Conservation (phyloP, 805 yeast species). For the Metschnikowia orientalis region DNA sequence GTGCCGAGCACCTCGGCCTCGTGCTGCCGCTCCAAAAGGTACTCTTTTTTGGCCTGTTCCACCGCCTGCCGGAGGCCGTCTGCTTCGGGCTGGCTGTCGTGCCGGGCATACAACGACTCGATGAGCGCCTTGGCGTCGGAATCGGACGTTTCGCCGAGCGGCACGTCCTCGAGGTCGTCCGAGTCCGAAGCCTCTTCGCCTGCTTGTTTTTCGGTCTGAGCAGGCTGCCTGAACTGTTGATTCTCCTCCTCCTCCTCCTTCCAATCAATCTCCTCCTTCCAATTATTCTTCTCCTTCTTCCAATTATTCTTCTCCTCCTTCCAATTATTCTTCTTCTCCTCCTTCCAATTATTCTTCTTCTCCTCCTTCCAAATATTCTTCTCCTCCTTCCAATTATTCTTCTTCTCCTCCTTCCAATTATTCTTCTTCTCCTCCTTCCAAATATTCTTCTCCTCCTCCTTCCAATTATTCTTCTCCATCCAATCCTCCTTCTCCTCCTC, state of each 20-base stretch:
- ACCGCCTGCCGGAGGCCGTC: conserved; percentile 45
- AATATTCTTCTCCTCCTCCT: neutral
- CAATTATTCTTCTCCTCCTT: conserved; percentile 52
- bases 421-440: conserved; percentile 2
- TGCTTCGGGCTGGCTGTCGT: conserved; percentile 18
- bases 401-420: too few species aligned
- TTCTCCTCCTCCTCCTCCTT: conserved; percentile 2
- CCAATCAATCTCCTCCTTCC: neutral
- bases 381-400: conserved; percentile 41
- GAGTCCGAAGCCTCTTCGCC: conserved; percentile 16
- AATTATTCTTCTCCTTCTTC: conserved; percentile 15
- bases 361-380: neutral
- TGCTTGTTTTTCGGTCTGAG: neutral
- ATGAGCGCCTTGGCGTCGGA: conserved; percentile 33
- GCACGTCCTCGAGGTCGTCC: conserved; percentile 24
- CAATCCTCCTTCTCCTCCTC: conserved; percentile 16
- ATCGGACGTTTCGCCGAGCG: conserved; percentile 13
- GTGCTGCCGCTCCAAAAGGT: conserved; percentile 11
- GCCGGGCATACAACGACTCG: conserved; percentile 34
- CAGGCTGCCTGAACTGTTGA: too few species aligned
- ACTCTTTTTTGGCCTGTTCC: conserved; percentile 44
- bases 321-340: conserved; percentile 16
- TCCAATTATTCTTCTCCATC: neutral
- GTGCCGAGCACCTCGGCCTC: too few species aligned
- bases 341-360: neutral